phyloP scores from a whole-genome alignment of 208 protist genomes.

The Acanthamoeba sp. region DNA sequence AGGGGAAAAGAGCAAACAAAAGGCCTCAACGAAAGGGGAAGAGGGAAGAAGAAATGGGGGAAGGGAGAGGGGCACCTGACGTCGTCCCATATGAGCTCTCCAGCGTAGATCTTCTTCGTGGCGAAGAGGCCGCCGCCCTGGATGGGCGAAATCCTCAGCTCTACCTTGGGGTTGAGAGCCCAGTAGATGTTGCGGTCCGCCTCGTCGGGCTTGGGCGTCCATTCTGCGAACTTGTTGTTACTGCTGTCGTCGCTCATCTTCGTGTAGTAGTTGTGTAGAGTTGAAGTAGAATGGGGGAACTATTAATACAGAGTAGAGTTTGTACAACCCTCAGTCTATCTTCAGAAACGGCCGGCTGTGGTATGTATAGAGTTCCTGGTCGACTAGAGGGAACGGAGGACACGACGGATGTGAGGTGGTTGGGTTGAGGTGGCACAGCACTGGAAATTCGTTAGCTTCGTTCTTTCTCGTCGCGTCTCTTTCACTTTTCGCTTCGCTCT shows the following conservation, averaged over 20 bases:
- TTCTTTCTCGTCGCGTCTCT: neutral
- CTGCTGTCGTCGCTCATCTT: neutral
- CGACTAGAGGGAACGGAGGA: too few species aligned
- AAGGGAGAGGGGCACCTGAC: neutral
- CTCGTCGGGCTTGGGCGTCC: slow-evolving; percentile 60
- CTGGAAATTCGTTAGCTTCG: neutral
- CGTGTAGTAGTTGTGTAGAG: neutral
- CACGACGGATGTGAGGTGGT: too few species aligned
- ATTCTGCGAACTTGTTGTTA: neutral
- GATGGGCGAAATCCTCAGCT: slow-evolving; percentile 73
- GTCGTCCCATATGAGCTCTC: slow-evolving; percentile 67
- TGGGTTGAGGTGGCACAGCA: neutral
- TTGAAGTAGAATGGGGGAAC: too few species aligned
- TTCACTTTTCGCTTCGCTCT: neutral
- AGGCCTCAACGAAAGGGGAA: neutral
- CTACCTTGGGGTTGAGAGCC: slow-evolving; percentile 68
- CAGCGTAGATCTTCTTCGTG: slow-evolving; percentile 61
- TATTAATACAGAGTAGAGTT: neutral
- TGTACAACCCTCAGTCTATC: too few species aligned
- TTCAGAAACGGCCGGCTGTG: too few species aligned
- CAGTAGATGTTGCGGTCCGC: slow-evolving; percentile 68
- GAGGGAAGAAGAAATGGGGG: neutral
- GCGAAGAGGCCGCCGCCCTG: slow-evolving; percentile 69
- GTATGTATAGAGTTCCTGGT: too few species aligned
- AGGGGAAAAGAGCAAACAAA: too few species aligned